Evolutionary conservation across 2,329 filamentous ascomycete species (phyloP).

Genomic region (Helotiales sp.): DNA sequence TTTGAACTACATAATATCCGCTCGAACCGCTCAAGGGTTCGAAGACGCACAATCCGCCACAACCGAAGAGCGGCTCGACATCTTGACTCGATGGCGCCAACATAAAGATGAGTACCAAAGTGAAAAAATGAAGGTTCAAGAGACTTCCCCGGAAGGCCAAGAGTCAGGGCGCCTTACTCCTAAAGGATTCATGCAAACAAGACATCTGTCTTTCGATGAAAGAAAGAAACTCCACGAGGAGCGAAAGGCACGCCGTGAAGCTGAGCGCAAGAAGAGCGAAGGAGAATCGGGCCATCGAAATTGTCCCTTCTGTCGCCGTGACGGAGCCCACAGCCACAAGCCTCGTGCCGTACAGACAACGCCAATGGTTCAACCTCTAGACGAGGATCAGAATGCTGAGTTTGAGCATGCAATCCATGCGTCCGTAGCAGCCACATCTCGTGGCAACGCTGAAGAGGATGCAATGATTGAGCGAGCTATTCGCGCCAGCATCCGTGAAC

Average conservation of each 20-base stretch:
- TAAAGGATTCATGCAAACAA: conserved; percentile 56
- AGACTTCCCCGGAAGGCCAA: conserved; percentile 38
- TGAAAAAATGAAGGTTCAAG: conserved; percentile 44
- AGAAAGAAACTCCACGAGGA: conserved; percentile 55
- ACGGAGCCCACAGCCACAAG: conserved; percentile 32
- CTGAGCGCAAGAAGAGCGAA: conserved; percentile 36
- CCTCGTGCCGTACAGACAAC: conserved; percentile 29
- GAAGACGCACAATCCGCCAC: conserved; percentile 64
- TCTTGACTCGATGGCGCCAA: conserved; percentile 61
- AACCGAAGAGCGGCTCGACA: conserved; percentile 63
- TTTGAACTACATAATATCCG: conserved; percentile 79
- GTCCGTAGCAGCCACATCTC: conserved; percentile 73
- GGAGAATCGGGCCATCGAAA: conserved; percentile 26
- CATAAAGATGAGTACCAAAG: conserved; percentile 46
- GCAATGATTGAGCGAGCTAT: conserved; percentile 74
- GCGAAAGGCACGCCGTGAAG: conserved; percentile 46
- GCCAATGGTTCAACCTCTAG: conserved; percentile 20
- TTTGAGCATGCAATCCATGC: conserved; percentile 74
- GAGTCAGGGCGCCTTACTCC: conserved; percentile 34
- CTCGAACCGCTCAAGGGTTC: conserved; percentile 75
- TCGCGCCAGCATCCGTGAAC: conserved; percentile 69
- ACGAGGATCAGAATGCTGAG: conserved; percentile 56
- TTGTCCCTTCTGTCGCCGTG: conserved; percentile 37
- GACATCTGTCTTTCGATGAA: conserved; percentile 56
- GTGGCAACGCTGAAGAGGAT: conserved; percentile 72